These are phyloP conservation scores for Mycena olivaceomarginata DNA, from an alignment of 768 basidiomycete genomes.

Conservation along the genomic window DNA sequence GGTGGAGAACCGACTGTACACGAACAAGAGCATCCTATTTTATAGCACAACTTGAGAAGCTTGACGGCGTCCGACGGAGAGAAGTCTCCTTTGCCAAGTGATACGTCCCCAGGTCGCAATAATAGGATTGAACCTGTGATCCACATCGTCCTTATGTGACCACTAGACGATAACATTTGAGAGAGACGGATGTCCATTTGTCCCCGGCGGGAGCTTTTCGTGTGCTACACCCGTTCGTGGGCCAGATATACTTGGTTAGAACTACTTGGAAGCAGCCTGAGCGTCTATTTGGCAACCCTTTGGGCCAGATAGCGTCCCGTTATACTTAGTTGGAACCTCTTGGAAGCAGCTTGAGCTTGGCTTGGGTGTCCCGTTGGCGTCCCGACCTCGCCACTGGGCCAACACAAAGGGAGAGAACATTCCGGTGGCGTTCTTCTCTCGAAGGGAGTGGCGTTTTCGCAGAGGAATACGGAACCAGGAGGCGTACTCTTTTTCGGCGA, in stretches of 20 bases:
- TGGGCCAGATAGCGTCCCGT: too few species aligned
- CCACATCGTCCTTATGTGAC: neutral
- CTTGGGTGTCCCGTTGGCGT: too few species aligned
- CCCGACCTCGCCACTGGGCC: too few species aligned
- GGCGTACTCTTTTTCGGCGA: too few species aligned
- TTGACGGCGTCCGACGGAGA: neutral
- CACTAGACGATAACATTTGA: neutral
- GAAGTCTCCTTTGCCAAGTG: neutral
- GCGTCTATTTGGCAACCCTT: too few species aligned
- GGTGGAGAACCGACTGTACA: neutral
- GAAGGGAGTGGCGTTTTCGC: too few species aligned
- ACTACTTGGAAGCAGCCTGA: neutral
- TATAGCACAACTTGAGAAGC: neutral
- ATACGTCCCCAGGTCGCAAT: neutral
- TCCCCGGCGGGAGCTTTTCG: neutral
- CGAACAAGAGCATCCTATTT: neutral
- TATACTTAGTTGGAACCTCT: too few species aligned
- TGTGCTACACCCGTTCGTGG: neutral
- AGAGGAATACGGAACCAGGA: too few species aligned
- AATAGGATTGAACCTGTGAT: constrained; percentile 8
- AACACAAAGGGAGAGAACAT: too few species aligned
- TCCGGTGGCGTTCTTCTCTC: too few species aligned
- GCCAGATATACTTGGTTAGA: too few species aligned
- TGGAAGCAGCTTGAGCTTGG: too few species aligned
- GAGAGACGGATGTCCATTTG: neutral